A percentile compares a stretch with the other conserved stretches of the same genome.
phyloP scores from a whole-genome alignment of 768 basidiomycete genomes.

The Tremella fuciformis region DNA sequence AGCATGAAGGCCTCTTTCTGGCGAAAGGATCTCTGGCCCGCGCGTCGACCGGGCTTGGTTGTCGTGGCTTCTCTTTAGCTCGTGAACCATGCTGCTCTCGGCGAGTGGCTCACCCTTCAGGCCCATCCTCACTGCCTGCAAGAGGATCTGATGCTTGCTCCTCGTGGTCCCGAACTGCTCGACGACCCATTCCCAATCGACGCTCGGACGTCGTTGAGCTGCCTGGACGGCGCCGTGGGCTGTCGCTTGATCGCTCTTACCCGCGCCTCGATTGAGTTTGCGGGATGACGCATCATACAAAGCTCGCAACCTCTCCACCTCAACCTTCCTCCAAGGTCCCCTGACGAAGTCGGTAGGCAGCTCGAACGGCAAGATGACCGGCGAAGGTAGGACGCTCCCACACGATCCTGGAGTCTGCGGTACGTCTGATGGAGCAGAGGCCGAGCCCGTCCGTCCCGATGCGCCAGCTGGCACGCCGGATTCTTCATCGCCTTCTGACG shows the following conservation, averaged over 20 bases:
- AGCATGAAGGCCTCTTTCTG: slow-evolving; percentile 5
- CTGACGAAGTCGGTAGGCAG: slow-evolving; percentile 4
- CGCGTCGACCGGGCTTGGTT: background rate
- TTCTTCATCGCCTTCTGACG: too few species aligned
- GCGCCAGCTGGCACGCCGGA: too few species aligned
- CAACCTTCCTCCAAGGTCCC: slow-evolving; percentile 14
- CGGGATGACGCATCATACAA: slow-evolving; percentile 9
- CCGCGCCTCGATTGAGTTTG: background rate
- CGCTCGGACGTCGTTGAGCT: slow-evolving; percentile 1
- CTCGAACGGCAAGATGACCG: background rate
- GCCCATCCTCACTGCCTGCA: slow-evolving; percentile 40
- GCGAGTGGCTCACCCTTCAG: slow-evolving; percentile 30
- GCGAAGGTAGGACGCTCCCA: too few species aligned
- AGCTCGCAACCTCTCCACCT: slow-evolving; percentile 9
- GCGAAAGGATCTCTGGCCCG: background rate
- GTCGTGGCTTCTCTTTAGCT: slow-evolving; percentile 5
- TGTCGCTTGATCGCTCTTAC: background rate
- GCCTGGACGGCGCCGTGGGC: background rate
- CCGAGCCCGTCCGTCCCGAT: too few species aligned
- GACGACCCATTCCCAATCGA: slow-evolving; percentile 36
- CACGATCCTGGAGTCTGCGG: too few species aligned
- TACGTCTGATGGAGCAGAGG: too few species aligned
- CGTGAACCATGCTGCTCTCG: background rate
- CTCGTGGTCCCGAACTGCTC: slow-evolving; percentile 32
- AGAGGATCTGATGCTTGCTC: slow-evolving; percentile 38